A percentile compares a stretch with the other conserved stretches of the same genome.
Conservation (phyloP, 345 rosid genomes). For the Crucihimalaya himalaica region DNA sequence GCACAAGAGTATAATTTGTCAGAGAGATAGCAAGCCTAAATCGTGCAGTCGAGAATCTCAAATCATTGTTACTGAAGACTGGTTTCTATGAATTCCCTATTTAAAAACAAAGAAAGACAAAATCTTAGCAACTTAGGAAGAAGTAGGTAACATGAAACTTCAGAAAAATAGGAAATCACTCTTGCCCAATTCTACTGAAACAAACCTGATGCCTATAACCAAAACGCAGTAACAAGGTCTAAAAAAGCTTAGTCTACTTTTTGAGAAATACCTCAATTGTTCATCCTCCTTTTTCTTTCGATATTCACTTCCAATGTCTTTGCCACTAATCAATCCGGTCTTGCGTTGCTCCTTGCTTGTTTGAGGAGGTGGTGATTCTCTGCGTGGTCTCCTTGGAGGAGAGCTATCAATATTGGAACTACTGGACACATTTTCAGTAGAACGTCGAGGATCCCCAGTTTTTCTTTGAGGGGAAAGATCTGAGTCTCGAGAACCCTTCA, state of each 20-base stretch:
- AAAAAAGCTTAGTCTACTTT: background rate
- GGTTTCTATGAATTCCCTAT: conserved; percentile 6
- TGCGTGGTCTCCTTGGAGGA: conserved; percentile 58
- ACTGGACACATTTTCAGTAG: conserved; percentile 29
- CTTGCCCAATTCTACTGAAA: background rate
- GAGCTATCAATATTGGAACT: conserved; percentile 51
- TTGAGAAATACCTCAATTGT: conserved; percentile 48
- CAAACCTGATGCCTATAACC: conserved; percentile 3
- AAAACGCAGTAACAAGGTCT: background rate
- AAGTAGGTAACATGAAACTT: background rate
- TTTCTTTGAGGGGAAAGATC: conserved; percentile 66
- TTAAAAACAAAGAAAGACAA: conserved; percentile 15
- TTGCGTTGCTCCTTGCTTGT: conserved; percentile 47
- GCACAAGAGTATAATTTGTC: conserved; percentile 18
- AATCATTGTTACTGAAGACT: background rate
- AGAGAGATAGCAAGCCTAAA: conserved; percentile 7
- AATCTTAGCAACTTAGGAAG: conserved; percentile 16
- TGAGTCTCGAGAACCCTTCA: conserved; percentile 32
- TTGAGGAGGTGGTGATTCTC: conserved; percentile 42
- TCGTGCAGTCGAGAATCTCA: background rate
- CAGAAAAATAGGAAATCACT: background rate
- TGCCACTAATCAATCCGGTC: conserved; percentile 74
- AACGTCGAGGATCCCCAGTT: conserved; percentile 27
- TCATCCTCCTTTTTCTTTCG: conserved; percentile 64
- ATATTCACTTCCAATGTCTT: conserved; percentile 60